Conservation (phyloP, 2,329 filamentous ascomycete species). For the Cytospora piceicola region DNA sequence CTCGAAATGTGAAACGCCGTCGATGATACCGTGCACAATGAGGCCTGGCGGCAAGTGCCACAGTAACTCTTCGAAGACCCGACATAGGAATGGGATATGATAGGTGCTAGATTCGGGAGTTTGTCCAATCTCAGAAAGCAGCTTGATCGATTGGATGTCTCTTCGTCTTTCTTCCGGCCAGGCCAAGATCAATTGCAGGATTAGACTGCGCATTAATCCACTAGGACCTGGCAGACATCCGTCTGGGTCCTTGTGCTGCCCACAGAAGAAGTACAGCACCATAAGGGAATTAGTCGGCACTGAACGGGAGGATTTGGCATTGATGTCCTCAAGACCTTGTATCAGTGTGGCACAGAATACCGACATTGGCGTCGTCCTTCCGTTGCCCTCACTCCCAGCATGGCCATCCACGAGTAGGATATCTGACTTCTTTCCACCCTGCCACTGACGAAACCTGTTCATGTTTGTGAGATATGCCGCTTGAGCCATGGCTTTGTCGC, state of each 20-base stretch:
- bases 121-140: neutral
- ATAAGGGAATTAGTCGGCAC: neutral
- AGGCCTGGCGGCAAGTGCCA: neutral
- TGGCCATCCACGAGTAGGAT: slow-evolving; percentile 21
- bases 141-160: no score
- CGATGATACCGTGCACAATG: slow-evolving; percentile 14
- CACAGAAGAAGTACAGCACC: slow-evolving; percentile 24
- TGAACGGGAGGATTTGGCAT: no score
- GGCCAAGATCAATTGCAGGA: neutral
- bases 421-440: neutral
- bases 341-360: slow-evolving; percentile 13
- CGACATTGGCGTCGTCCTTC: neutral
- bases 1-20: slow-evolving; percentile 17
- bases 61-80: neutral
- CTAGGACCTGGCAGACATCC: slow-evolving; percentile 2
- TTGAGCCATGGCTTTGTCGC: slow-evolving; percentile 10
- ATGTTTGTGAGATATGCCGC: slow-evolving; percentile 4
- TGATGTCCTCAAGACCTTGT: slow-evolving; percentile 1
- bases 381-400: neutral
- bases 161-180: neutral
- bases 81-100: neutral
- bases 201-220: slow-evolving; percentile 14
- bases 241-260: neutral
- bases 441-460: neutral
- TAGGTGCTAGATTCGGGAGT: neutral